phyloP scores from a whole-genome alignment of 495 filamentous ascomycete species.

The Articulospora tetracladia region DNA sequence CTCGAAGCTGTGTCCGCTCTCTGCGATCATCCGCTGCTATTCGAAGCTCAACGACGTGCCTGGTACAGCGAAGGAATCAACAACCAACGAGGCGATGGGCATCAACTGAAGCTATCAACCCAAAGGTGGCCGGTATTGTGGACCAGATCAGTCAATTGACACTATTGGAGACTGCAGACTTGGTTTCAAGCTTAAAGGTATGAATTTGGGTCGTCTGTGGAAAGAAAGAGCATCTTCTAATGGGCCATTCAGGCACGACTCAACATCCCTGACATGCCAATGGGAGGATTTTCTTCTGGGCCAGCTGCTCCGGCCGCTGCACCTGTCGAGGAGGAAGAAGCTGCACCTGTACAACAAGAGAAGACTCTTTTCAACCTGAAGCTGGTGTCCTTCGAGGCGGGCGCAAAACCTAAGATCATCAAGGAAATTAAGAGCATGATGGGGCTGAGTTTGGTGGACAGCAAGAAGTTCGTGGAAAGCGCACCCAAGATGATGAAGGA shows the following conservation, averaged over 20 bases:
- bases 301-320: constrained; percentile 57
- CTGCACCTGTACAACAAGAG: constrained; percentile 80
- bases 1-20: constrained; percentile 55
- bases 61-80: constrained; percentile 31
- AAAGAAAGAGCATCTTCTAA: not conserved
- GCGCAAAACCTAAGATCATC: constrained; percentile 95
- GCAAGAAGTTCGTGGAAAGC: constrained; percentile 99
- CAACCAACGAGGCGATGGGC: constrained; percentile 51
- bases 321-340: constrained; percentile 69
- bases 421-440: constrained; percentile 98
- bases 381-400: constrained; percentile 81
- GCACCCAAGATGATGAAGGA: constrained; percentile 99
- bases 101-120: constrained; percentile 67
- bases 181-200: constrained; percentile 91
- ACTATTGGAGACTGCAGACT: constrained; percentile 91
- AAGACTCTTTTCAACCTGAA: constrained; percentile 98
- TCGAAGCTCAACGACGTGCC: constrained; percentile 35
- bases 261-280: constrained; percentile 96
- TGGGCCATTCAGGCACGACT: constrained; percentile 64
- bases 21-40: constrained; percentile 37
- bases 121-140: constrained; percentile 89
- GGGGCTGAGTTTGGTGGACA: constrained; percentile 93
- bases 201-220: constrained; percentile 5
- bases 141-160: constrained; percentile 99
- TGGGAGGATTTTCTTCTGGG: constrained; percentile 75